Conservation (phyloP, 805 yeast species). For the Ogataea angusta region DNA sequence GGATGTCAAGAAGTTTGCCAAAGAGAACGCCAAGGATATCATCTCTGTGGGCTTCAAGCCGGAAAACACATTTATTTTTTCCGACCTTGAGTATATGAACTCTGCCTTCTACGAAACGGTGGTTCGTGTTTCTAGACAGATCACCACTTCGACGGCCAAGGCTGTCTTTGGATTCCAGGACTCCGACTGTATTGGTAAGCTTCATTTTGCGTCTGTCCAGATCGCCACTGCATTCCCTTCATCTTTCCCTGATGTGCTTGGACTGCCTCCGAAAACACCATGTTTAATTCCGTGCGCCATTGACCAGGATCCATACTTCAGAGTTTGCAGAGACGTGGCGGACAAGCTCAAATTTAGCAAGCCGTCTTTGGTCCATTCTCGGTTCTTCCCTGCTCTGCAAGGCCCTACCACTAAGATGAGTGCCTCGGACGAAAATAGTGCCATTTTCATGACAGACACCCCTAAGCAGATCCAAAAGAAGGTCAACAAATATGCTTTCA, state of each 20-base stretch:
- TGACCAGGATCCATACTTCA: conserved; percentile 97
- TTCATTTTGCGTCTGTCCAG: conserved; percentile 95
- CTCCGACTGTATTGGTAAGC: conserved; percentile 88
- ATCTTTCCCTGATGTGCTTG: conserved; percentile 91
- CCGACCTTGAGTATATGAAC: conserved; percentile 90
- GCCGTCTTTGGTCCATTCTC: conserved; percentile 89
- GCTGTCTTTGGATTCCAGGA: conserved; percentile 97
- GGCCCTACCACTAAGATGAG: conserved; percentile 97
- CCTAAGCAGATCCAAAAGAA: conserved; percentile 89
- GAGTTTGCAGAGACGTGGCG: conserved; percentile 97
- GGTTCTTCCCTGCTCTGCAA: conserved; percentile 97
- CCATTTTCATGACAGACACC: conserved; percentile 94
- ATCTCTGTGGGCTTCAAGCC: conserved; percentile 93
- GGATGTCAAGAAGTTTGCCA: conserved; percentile 78
- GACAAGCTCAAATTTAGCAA: conserved; percentile 85
- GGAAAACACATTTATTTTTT: conserved; percentile 90
- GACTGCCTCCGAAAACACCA: conserved; percentile 83
- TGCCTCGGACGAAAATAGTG: conserved; percentile 85
- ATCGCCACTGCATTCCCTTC: conserved; percentile 95
- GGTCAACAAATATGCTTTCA: conserved; percentile 92
- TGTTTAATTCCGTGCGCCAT: conserved; percentile 98
- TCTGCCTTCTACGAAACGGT: conserved; percentile 93
- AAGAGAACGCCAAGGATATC: conserved; percentile 86
- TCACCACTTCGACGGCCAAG: conserved; percentile 94
- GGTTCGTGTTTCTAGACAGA: conserved; percentile 87